A percentile compares a stretch with the other conserved stretches of the same genome.
Conservation (phyloP, 2,329 filamentous ascomycete species). For the Neofusicoccum laricinum region DNA sequence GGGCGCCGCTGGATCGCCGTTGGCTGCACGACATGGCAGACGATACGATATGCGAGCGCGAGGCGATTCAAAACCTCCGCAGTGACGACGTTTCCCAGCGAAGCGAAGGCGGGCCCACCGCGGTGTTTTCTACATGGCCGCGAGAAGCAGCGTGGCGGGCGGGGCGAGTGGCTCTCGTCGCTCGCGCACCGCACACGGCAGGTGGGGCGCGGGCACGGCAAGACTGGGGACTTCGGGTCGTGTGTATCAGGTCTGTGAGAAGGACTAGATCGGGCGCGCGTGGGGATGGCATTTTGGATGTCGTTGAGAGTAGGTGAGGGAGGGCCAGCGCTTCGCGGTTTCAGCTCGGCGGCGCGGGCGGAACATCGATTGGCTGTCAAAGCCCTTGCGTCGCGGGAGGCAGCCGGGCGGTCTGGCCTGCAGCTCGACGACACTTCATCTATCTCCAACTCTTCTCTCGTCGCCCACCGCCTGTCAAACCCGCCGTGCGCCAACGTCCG, state of each 20-base stretch:
- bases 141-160: neutral
- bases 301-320: conserved; percentile 1
- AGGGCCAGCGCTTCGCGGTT: conserved; percentile 12
- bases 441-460: conserved; percentile 4
- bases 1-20: conserved; percentile 1
- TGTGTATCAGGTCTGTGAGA: conserved; percentile 6
- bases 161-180: conserved; percentile 8
- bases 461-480: neutral
- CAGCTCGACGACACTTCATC: neutral
- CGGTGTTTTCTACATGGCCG: neutral
- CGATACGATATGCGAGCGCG: neutral
- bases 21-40: neutral
- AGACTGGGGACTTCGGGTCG: neutral
- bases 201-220: conserved; percentile 2
- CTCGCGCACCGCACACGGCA: neutral
- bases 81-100: neutral
- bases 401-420: neutral
- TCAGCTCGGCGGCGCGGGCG: neutral
- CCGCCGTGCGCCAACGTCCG: neutral
- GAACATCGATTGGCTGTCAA: neutral
- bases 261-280: neutral
- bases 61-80: neutral
- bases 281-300: conserved; percentile 3
- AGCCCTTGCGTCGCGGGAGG: neutral
- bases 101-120: neutral